phyloP scores from a whole-genome alignment of 805 yeast genomes.

The Saturnispora sanitii region DNA sequence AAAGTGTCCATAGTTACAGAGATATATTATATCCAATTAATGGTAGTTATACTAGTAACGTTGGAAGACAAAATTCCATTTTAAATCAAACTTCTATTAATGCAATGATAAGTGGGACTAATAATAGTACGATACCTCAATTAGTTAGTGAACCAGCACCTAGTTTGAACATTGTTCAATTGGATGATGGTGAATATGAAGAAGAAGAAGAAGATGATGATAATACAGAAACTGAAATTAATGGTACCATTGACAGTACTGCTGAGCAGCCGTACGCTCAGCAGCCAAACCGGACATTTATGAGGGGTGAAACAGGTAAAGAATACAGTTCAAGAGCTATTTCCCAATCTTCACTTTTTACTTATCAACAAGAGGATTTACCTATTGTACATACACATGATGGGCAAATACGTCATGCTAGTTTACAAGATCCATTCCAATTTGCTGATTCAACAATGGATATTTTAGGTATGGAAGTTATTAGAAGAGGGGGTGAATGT shows the following conservation, averaged over 20 bases:
- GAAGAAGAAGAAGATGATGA: background rate
- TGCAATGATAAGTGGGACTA: background rate
- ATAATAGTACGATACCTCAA: too few relatives aligned
- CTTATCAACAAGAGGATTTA: conserved; percentile 2
- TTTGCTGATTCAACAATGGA: conserved; percentile 29
- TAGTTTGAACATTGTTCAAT: background rate
- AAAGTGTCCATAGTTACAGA: conserved; percentile 4
- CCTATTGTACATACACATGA: conserved; percentile 1
- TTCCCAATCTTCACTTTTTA: background rate
- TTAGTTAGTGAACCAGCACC: too few relatives aligned
- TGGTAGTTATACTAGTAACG: background rate
- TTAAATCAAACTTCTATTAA: conserved; percentile 1
- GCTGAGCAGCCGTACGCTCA: too few relatives aligned
- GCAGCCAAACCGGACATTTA: too few relatives aligned
- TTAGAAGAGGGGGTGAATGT: conserved; percentile 34
- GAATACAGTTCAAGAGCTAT: background rate
- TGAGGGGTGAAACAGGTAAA: conserved; percentile 5
- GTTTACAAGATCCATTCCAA: conserved; percentile 15
- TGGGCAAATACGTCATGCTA: conserved; percentile 7
- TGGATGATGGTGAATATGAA: background rate
- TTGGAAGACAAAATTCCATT: too few relatives aligned
- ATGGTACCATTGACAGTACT: background rate
- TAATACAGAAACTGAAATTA: background rate
- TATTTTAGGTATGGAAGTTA: conserved; percentile 54
- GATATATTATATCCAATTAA: conserved; percentile 1